Base-by-base conservation (phyloP, 371 early-diverging fungal genomes). In the Apophysomyces elegans region DNA sequence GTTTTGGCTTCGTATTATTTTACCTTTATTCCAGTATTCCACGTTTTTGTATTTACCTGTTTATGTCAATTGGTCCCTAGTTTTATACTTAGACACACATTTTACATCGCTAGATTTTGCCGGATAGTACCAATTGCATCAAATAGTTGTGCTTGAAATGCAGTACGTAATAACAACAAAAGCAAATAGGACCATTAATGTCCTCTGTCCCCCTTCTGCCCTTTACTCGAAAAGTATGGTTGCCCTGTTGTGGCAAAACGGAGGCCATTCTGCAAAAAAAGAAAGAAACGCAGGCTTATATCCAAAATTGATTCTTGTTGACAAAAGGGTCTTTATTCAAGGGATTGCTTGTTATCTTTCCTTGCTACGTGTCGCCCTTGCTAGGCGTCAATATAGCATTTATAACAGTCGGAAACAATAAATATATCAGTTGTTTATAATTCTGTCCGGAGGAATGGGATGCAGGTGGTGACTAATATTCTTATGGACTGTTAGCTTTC, bases 21-120 rank as follows among this genome's bases (percentile, higher is more conserved):
- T 41, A 13, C 13, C 13, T 41, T 41, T 41, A 11, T 41, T 41
- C 41, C 41, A 50, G 50, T 7, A n/a, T 18, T 21, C 50, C 50
- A 50, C 50, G 50, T 50, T 50, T 50, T 9, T 50, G 50, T 32
- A 50, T 16, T 50, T 18, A 32, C 50, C 50, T 50, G 50, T 50
- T 50, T 50, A 21, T 18, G 50, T 50, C 50, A 50, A 50, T 50
- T 50, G 50, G 21, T 50, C 50, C 50, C 50, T 50, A 50, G 5
- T 50, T 50, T 47, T 50, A 50, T 21, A 9, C n/a, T 50, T 26
- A 50, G 21, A 11, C 50, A 50, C 50, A 26, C 21, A 50, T 4
- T 18, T 47, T 21, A 47, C 16, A 50, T 7, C 21, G 21, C 8
- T 26, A 50, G 9, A 26, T 6, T 32, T 50, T 26, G 5, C 4